These are phyloP conservation scores for Oenanthe sinensis DNA, from an alignment of 129 eudicot species.

Conservation along the genomic window DNA sequence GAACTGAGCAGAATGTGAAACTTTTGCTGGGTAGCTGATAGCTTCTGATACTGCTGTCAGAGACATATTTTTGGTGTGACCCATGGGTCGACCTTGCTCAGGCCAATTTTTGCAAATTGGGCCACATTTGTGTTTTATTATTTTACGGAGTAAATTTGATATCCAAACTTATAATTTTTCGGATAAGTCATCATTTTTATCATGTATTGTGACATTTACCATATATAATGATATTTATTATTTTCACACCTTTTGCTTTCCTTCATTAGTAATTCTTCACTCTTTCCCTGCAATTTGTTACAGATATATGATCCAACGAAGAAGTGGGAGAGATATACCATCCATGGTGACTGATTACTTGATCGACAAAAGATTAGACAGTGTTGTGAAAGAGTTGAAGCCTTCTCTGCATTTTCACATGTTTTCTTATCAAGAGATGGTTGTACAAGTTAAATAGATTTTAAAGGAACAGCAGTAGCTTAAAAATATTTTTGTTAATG, in stretches of 20 bases:
- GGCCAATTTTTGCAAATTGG: neutral
- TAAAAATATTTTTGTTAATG: neutral
- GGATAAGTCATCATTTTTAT: neutral
- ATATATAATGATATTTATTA: neutral
- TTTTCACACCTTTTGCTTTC: neutral
- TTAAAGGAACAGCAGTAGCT: neutral
- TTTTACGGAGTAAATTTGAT: neutral
- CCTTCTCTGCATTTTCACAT: neutral
- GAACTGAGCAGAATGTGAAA: no score
- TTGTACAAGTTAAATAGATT: neutral
- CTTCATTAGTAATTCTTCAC: neutral
- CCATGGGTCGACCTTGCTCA: no score
- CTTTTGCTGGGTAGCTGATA: no score
- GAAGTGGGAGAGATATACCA: slow-evolving; percentile 97
- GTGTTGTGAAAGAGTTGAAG: neutral
- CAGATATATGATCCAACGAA: slow-evolving; percentile 97
- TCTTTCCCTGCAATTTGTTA: slow-evolving; percentile 3
- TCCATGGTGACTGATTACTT: slow-evolving; percentile 68
- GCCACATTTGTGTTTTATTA: neutral
- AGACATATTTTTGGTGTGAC: no score
- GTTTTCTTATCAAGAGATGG: neutral
- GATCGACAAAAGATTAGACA: neutral
- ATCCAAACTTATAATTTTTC: no score
- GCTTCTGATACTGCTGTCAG: no score
- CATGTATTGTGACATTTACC: neutral